Evolutionary conservation across 2,329 filamentous ascomycete species (phyloP).

Genomic region (Diaporthe amygdali): DNA sequence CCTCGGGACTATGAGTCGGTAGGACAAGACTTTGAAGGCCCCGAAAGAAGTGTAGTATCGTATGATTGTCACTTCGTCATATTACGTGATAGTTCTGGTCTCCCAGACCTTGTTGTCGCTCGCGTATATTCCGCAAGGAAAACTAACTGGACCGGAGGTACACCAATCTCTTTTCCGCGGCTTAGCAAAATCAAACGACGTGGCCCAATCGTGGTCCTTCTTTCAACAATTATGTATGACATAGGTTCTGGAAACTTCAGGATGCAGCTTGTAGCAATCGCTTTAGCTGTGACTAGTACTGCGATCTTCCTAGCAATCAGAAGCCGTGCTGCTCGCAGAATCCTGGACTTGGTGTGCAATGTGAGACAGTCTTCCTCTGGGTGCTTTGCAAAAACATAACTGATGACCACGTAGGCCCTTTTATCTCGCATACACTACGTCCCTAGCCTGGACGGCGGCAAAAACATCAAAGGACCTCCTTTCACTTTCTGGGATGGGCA

Average conservation of each 20-base stretch:
- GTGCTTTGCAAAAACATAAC: too few species aligned
- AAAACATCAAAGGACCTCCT: neutral
- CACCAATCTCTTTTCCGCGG: too few species aligned
- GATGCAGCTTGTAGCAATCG: neutral
- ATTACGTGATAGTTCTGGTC: neutral
- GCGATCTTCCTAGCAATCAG: neutral
- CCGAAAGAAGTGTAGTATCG: neutral
- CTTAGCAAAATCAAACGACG: too few species aligned
- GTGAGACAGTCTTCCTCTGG: neutral
- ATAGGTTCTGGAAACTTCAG: too few species aligned
- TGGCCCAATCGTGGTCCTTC: too few species aligned
- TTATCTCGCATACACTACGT: neutral
- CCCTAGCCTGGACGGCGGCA: neutral
- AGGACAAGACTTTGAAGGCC: neutral
- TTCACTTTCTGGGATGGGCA: neutral
- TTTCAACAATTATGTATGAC: neutral
- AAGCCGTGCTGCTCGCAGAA: neutral
- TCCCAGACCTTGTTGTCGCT: neutral
- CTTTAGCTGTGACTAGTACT: neutral
- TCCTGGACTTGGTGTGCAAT: neutral
- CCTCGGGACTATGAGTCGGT: neutral
- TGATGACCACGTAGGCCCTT: neutral
- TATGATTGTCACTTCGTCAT: neutral
- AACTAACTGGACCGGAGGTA: neutral
- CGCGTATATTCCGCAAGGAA: neutral